Conservation (phyloP, 257 asterid species). For the Paraleonurus japonicus region DNA sequence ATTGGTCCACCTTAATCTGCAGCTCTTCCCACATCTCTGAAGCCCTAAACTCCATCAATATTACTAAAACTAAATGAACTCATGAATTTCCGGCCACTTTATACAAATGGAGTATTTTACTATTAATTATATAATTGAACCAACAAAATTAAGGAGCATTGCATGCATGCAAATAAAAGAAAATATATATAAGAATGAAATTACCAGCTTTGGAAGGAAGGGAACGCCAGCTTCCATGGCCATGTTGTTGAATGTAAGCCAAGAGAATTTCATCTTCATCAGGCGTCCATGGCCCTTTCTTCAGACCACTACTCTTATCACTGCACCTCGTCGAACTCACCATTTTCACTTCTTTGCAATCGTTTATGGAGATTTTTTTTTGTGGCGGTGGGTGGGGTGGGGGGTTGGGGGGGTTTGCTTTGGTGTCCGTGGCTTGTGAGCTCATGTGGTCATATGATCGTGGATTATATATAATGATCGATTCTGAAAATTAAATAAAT, state of each 20-base stretch:
- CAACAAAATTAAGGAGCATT: background rate
- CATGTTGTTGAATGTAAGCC: constrained; percentile 33
- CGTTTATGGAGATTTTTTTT: too few relatives aligned
- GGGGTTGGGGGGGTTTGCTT: too few relatives aligned
- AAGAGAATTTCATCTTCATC: constrained; percentile 37
- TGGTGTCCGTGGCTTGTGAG: too few relatives aligned
- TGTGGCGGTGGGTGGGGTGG: too few relatives aligned
- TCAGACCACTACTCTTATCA: constrained; percentile 26
- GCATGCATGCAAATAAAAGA: background rate
- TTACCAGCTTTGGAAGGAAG: constrained; percentile 48
- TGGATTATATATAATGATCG: too few relatives aligned
- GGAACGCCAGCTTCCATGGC: constrained; percentile 46
- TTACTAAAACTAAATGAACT: background rate
- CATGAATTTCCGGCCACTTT: too few relatives aligned
- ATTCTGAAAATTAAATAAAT: too few relatives aligned
- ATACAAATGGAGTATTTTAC: too few relatives aligned
- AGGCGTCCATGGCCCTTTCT: constrained; percentile 48
- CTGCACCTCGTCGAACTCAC: constrained; percentile 33
- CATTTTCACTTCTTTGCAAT: background rate
- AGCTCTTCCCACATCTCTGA: constrained; percentile 44
- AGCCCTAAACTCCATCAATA: constrained; percentile 32
- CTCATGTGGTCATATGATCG: too few relatives aligned
- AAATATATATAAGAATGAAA: accelerated
- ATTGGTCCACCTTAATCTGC: constrained; percentile 48
- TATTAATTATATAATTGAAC: too few relatives aligned